phyloP scores from a whole-genome alignment of 2,329 filamentous ascomycete species.

The Alternaria sp. region DNA sequence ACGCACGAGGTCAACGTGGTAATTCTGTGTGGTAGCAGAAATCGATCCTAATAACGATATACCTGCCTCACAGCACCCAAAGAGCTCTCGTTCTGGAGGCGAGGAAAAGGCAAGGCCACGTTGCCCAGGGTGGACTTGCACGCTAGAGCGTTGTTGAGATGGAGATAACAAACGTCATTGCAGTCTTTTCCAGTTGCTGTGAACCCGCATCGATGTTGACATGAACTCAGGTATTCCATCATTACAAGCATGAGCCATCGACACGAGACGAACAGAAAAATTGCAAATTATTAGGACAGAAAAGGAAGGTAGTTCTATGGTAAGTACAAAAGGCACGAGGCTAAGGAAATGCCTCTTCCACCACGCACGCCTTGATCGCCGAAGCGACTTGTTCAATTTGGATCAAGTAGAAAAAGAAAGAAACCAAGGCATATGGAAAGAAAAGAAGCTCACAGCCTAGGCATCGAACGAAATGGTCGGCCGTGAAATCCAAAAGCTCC shows the following conservation, averaged over 20 bases:
- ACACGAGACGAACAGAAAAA: not conserved
- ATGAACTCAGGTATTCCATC: not conserved
- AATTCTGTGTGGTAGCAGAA: not conserved
- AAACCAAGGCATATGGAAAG: constrained; percentile 14
- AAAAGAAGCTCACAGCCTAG: constrained; percentile 17
- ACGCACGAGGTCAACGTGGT: not conserved
- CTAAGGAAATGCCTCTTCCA: constrained; percentile 13
- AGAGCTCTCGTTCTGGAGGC: not conserved
- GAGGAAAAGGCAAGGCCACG: not conserved
- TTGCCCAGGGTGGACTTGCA: not conserved
- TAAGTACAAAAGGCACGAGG: constrained; percentile 17
- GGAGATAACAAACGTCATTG: not conserved
- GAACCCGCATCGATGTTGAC: not conserved
- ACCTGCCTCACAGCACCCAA: not conserved
- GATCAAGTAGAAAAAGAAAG: constrained; percentile 13
- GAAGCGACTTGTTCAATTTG: constrained; percentile 24
- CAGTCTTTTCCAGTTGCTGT: not conserved
- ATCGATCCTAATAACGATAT: not conserved
- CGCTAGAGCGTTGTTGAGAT: not conserved
- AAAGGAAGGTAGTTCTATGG: constrained; percentile 12
- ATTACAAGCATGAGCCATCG: not conserved
- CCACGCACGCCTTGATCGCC: constrained; percentile 15
- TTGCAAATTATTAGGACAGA: constrained; percentile 7
- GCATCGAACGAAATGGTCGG: constrained; percentile 21
- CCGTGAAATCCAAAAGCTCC: constrained; percentile 31